Percentiles rank a stretch among this genome's conserved stretches.
Evolutionary conservation across 257 asterid species (phyloP).

Genomic region (Fraxinus quadrangulata): DNA sequence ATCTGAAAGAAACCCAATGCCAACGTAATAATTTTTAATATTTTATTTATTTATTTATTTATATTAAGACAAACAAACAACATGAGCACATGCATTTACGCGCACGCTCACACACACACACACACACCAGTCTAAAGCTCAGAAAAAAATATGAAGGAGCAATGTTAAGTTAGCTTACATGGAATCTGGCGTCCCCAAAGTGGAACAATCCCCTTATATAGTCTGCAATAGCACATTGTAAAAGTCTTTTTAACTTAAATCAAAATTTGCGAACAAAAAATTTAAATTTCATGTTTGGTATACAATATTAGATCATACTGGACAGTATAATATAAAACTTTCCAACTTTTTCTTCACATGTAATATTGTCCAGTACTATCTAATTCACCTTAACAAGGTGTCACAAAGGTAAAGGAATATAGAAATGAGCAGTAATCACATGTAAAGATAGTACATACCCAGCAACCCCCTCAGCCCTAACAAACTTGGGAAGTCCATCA

Average conservation of each 20-base stretch:
- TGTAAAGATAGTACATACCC: constrained; percentile 48
- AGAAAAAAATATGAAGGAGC: neutral
- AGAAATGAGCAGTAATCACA: neutral
- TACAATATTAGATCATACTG: neutral
- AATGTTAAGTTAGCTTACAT: constrained; percentile 45
- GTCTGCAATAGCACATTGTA: constrained; percentile 43
- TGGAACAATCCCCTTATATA: constrained; percentile 78
- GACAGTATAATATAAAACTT: neutral
- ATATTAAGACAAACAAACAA: too few species aligned
- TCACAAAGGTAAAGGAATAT: neutral
- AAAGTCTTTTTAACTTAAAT: neutral
- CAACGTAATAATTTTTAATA: neutral
- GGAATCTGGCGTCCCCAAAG: constrained; percentile 98
- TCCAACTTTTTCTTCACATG: too few species aligned
- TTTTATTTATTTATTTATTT: too few species aligned
- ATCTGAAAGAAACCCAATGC: constrained; percentile 42
- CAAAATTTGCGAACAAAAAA: neutral
- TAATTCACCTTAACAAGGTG: neutral
- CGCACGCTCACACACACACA: neutral
- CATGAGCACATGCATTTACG: too few species aligned
- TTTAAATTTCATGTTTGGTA: neutral
- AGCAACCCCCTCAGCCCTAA: constrained; percentile 59
- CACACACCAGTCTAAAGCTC: neutral
- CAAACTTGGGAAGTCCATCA: constrained; percentile 76
- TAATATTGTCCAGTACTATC: neutral